Conservation (phyloP, 2,329 filamentous ascomycete species). For the Penicillium decumbens region DNA sequence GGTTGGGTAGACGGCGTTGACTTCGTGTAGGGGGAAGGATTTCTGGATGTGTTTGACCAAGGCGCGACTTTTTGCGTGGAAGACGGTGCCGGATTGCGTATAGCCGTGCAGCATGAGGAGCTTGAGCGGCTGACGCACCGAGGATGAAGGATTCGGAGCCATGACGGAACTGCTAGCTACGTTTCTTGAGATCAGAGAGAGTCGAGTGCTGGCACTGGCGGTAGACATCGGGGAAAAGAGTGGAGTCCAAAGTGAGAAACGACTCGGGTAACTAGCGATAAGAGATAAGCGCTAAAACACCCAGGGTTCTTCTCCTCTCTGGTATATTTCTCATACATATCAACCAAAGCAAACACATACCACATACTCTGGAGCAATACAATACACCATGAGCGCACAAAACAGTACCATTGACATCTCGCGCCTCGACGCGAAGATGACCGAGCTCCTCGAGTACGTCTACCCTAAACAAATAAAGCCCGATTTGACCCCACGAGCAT, state of each 20-base stretch:
- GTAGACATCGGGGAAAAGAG: conserved; percentile 1
- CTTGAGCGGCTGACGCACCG: conserved; percentile 44
- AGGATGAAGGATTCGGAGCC: conserved; percentile 14
- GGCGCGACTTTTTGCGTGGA: conserved; percentile 82
- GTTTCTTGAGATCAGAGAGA: conserved; percentile 1
- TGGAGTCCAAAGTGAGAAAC: conserved; percentile 1
- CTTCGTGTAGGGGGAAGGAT: conserved; percentile 59
- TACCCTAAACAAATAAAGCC: not conserved
- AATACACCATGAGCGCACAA: conserved; percentile 12
- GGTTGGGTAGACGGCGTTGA: conserved; percentile 64
- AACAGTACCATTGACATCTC: conserved; percentile 15
- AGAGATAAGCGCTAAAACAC: conserved; percentile 4
- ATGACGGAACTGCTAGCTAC: conserved; percentile 5
- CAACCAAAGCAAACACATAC: conserved; percentile 7
- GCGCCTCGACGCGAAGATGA: conserved; percentile 22
- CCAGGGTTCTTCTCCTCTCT: not conserved
- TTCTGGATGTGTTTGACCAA: conserved; percentile 77
- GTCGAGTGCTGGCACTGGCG: not conserved
- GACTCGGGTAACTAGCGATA: conserved; percentile 3
- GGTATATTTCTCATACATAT: conserved; percentile 9
- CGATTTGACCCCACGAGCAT: too few relatives aligned
- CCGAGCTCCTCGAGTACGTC: conserved; percentile 23
- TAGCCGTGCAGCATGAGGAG: conserved; percentile 81
- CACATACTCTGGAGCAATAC: not conserved
- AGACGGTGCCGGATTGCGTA: conserved; percentile 82